A percentile compares a stretch with the other conserved stretches of the same genome.
phyloP scores from a whole-genome alignment of 1,284 basidiomycete genomes.

The Earliella scabrosa region DNA sequence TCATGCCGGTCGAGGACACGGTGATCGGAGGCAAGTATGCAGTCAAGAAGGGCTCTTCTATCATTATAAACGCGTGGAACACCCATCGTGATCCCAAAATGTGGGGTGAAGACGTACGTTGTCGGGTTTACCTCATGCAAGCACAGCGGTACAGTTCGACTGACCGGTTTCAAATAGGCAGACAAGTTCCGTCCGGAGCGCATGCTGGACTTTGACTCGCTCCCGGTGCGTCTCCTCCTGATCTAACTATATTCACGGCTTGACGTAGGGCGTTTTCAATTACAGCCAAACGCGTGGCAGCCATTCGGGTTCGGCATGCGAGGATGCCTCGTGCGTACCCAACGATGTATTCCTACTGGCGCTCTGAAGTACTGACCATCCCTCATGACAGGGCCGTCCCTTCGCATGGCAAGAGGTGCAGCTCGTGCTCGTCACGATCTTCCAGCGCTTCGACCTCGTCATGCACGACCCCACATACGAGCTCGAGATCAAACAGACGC shows the following conservation, averaged over 20 bases:
- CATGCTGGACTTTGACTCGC: slow-evolving; percentile 49
- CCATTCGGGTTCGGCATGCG: slow-evolving; percentile 47
- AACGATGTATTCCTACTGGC: not conserved
- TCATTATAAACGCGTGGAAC: slow-evolving; percentile 38
- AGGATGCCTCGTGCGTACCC: slow-evolving; percentile 40
- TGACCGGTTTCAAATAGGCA: slow-evolving; percentile 28
- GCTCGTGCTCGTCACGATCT: slow-evolving; percentile 45
- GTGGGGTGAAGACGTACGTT: slow-evolving; percentile 52
- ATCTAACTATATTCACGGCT: not conserved
- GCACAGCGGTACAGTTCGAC: not conserved
- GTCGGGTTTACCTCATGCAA: not conserved
- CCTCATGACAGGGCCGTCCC: slow-evolving; percentile 37
- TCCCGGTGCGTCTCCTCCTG: slow-evolving; percentile 36
- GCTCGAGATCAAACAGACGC: slow-evolving; percentile 47
- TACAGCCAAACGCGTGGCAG: slow-evolving; percentile 47
- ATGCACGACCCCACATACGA: slow-evolving; percentile 48
- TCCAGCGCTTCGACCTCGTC: slow-evolving; percentile 50
- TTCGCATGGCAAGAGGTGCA: slow-evolving; percentile 56
- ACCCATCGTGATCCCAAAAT: slow-evolving; percentile 50
- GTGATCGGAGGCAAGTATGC: slow-evolving; percentile 42
- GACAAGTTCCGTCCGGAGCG: slow-evolving; percentile 49
- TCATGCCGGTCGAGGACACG: slow-evolving; percentile 41
- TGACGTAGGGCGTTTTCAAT: not conserved
- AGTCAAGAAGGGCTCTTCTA: slow-evolving; percentile 38
- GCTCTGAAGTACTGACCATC: not conserved